Base-by-base conservation (phyloP, 768 basidiomycete species). In the Lactarius deliciosus region DNA sequence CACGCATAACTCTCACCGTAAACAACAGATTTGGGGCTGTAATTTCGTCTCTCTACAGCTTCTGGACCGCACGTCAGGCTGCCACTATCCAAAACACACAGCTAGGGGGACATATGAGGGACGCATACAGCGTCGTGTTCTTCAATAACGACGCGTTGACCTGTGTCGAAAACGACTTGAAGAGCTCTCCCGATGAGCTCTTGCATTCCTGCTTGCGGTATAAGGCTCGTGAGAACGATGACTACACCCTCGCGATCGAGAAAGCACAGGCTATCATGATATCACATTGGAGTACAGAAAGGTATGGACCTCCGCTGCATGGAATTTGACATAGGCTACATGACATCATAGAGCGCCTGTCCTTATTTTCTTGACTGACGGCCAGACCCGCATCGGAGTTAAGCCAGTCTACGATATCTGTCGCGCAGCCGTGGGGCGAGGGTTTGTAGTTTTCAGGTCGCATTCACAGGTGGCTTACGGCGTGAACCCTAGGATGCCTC, bases 21-120 rank as follows among this genome's bases (percentile, higher is more conserved):
- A 74, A 84, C 64, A 82, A 87, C 67, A 74, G 86, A 30, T 77
- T 85, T 22, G 86, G 86, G 1, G 84, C 86, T 0, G 86, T 86
- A 0, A 82, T 82, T 50, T 82, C 84, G 0, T 81, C 86, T 1
- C 69, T 87, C 11, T 72, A 84, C 61, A 76, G 76, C 13, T 87
- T 87, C 71, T 87, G 86, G 86, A 64, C 74, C 15, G 81, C 86
- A 0, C 80, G 86, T 2, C 77, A 79, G 20, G 73, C 79, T 25
- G 80, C 80, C 4, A 59, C 79, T 22, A 71, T 60, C 11, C 57
- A 63, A 28, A 73, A 57, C 8, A 63, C 43, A 22, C 73, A 75
- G 50, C 72, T 59, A 8, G 72, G 72, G 8, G 72, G 69, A 0
- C 55, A 56, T 16, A 79, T 82, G 22, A 74, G 79, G 40, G 86